phyloP scores from a whole-genome alignment of 1,139 yeast genomes.

The Lodderomyces parapsilosis region DNA sequence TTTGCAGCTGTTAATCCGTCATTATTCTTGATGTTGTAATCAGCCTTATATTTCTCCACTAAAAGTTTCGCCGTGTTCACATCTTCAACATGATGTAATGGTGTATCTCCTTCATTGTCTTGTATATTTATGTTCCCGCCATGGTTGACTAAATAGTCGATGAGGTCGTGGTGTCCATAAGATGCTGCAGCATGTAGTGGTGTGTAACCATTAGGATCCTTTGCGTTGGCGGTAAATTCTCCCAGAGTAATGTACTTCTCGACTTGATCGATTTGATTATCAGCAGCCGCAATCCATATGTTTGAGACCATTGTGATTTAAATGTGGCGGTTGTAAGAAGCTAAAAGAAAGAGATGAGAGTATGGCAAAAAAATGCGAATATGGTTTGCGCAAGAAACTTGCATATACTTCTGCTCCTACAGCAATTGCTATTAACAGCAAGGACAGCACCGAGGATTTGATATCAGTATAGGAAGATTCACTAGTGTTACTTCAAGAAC shows the following conservation, averaged over 20 bases:
- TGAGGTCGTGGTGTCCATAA: constrained; percentile 74
- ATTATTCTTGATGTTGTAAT: constrained; percentile 57
- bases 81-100: constrained; percentile 87
- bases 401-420: too few relatives aligned
- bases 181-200: constrained; percentile 97
- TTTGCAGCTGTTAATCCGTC: constrained; percentile 74
- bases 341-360: constrained; percentile 1
- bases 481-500: too few relatives aligned
- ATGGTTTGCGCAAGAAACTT: too few relatives aligned
- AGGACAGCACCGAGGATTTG: too few relatives aligned
- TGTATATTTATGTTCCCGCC: constrained; percentile 82
- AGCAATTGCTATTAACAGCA: too few relatives aligned
- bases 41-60: constrained; percentile 67
- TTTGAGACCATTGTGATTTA: constrained; percentile 48
- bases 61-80: constrained; percentile 60
- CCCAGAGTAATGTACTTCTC: constrained; percentile 53
- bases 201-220: constrained; percentile 92
- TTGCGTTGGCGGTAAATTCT: constrained; percentile 59
- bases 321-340: neutral
- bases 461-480: too few relatives aligned
- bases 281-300: constrained; percentile 96
- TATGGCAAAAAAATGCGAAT: too few relatives aligned
- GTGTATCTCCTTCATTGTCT: constrained; percentile 93
- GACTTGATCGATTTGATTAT: constrained; percentile 64
- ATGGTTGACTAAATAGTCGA: constrained; percentile 50